Evolutionary conservation across 768 basidiomycete species (phyloP), one percentile per base, ranked within the genome.

Genomic region (Daedalea quercina): DNA sequence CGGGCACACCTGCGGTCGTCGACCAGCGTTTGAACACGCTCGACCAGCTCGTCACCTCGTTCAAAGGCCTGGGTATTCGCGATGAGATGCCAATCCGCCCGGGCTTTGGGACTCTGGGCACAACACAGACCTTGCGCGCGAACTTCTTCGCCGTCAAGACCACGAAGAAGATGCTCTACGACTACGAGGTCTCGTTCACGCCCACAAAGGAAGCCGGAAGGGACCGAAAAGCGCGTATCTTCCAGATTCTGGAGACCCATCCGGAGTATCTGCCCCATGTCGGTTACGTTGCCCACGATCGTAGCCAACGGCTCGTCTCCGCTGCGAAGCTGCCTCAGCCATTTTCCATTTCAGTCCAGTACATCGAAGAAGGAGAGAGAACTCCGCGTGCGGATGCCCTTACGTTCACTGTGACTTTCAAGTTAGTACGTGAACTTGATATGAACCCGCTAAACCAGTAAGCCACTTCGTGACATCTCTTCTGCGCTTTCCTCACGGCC

Each of bases 71-170:
- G 69, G 70, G 8, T 2, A 35, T 57, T 3, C 26, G 51, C 24
- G 54, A 46, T 8, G 53, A 62, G 47, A 65, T 64, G 55, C 82
- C 82, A 9, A 66, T 79, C 7, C 74, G 82, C 19, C 80, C 82
- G 1, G 80, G 79, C 0, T 86, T 69, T 55, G 82, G 83, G 9
- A 80, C 74, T 0, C 54, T 66, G 2, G 83, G 83, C 23, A 70
- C 49, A 9, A 57, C 71, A 0, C 73, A 81, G 56, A 75, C 65
- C 0, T 64, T 86, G 15, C 74, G 85, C 1, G 73, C 84, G 20
- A 87, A 86, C 61, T 84, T 85, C 67, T 85, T 84, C 63, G 60
- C 80, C 0, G 59, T 86, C 11, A 72, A 63, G 28, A 59, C 78
- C n/a, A 73, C 74, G 1, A 72, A 74, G 43, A 68, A 70, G 0